These are phyloP conservation scores for Saccharum officinarum DNA, from an alignment of 176 grass and related monocot species.

Conservation along the genomic window DNA sequence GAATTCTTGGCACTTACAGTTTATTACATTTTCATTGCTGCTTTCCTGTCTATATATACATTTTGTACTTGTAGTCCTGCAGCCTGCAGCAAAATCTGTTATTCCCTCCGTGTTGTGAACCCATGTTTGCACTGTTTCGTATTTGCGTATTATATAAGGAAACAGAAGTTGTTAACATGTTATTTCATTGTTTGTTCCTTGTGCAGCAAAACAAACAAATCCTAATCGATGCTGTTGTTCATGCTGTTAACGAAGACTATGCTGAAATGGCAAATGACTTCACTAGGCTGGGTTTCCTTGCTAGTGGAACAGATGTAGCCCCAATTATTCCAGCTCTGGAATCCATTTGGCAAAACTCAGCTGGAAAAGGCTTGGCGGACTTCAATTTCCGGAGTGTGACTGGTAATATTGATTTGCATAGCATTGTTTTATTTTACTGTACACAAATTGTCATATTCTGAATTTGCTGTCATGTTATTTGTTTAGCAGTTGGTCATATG, in stretches of 20 bases:
- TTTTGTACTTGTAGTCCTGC: conserved; percentile 7
- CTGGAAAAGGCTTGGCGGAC: conserved; percentile 91
- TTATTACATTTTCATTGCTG: neutral
- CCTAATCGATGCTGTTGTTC: conserved; percentile 93
- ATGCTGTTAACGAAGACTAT: conserved; percentile 99
- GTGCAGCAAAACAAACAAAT: conserved; percentile 99
- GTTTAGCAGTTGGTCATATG: conserved; percentile 16
- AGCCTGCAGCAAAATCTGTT: neutral
- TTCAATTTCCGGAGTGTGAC: conserved; percentile 99
- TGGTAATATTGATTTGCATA: conserved; percentile 45
- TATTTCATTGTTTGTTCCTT: conserved; percentile 4
- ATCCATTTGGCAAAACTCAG: conserved; percentile 98
- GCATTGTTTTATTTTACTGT: neutral
- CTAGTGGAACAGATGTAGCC: conserved; percentile 87
- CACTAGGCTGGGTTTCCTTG: conserved; percentile 97
- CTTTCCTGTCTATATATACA: conserved; percentile 1
- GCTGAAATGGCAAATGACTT: conserved; percentile 99
- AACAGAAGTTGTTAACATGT: conserved; percentile 25
- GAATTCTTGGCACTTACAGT: conserved; percentile 10
- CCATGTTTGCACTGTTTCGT: neutral
- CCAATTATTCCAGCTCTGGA: conserved; percentile 95
- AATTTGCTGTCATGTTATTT: neutral
- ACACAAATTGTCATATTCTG: neutral
- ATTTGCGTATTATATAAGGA: conserved; percentile 7
- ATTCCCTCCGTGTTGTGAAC: neutral